A percentile compares a stretch with the other conserved stretches of the same genome.
Evolutionary conservation across 371 early-diverging fungal genomes (phyloP).

Genomic region (Rhizomucor pusillus): DNA sequence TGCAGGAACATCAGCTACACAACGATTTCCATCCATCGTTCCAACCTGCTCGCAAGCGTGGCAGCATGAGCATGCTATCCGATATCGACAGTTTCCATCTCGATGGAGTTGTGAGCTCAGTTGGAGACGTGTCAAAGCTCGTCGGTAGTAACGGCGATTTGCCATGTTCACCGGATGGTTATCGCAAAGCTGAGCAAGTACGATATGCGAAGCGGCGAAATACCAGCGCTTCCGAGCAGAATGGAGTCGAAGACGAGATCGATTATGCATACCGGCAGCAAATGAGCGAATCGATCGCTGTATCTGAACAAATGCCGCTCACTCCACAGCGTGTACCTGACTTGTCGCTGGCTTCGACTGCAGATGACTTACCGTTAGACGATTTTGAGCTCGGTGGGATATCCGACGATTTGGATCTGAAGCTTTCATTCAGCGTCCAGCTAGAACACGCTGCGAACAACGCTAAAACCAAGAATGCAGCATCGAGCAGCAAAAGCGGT

Average conservation of each 20-base stretch:
- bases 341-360: constrained; percentile 8
- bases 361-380: constrained; percentile 5
- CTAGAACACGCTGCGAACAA: constrained; percentile 4
- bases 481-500: constrained; percentile 21
- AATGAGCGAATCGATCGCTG: constrained; percentile 12
- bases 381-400: constrained; percentile 19
- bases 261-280: constrained; percentile 28
- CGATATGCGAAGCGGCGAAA: constrained; percentile 37
- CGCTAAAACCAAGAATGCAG: constrained; percentile 6
- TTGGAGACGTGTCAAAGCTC: not conserved
- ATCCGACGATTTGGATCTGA: constrained; percentile 25
- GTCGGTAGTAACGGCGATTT: not conserved
- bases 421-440: constrained; percentile 17
- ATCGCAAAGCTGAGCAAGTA: constrained; percentile 13
- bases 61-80: constrained; percentile 46
- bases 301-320: constrained; percentile 7
- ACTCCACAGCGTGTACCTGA: constrained; percentile 6
- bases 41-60: constrained; percentile 34
- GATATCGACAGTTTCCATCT: constrained; percentile 33
- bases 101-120: constrained; percentile 5
- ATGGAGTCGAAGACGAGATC: constrained; percentile 13
- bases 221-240: constrained; percentile 17
- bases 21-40: constrained; percentile 7
- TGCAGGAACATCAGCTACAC: constrained; percentile 11
- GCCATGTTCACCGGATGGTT: constrained; percentile 3